A percentile compares a stretch with the other conserved stretches of the same genome.
phyloP scores from a whole-genome alignment of 176 grass and related monocot species.

The Ananas comosus region DNA sequence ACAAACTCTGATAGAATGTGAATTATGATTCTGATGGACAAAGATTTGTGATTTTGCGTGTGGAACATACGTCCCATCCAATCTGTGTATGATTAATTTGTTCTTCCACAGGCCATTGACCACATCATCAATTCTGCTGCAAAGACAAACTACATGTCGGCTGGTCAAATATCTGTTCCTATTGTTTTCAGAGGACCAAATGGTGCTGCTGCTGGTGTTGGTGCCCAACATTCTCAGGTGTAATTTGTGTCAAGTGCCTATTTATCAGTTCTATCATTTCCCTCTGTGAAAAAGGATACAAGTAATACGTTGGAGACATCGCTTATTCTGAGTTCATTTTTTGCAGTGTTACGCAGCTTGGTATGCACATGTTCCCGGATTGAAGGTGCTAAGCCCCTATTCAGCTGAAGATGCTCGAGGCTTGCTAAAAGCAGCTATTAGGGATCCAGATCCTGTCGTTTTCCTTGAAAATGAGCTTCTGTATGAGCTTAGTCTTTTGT shows the following conservation, averaged over 20 bases:
- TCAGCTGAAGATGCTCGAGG: slow-evolving; percentile 90
- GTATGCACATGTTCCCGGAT: slow-evolving; percentile 88
- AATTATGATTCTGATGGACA: too few species aligned
- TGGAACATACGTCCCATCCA: neutral
- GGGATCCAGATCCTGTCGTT: slow-evolving; percentile 90
- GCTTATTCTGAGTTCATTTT: neutral
- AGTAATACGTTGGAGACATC: neutral
- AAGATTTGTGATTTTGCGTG: too few species aligned
- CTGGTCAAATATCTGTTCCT: slow-evolving; percentile 69
- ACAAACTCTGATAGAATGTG: too few species aligned
- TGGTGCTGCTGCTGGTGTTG: slow-evolving; percentile 93
- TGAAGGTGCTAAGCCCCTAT: slow-evolving; percentile 84
- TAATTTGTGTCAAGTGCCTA: too few species aligned
- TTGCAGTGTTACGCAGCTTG: slow-evolving; percentile 94
- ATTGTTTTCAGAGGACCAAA: slow-evolving; percentile 97
- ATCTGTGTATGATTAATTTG: neutral
- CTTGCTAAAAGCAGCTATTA: slow-evolving; percentile 95
- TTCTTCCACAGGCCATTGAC: slow-evolving; percentile 82
- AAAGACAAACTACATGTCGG: slow-evolving; percentile 99
- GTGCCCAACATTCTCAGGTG: slow-evolving; percentile 96
- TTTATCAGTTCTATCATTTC: too few species aligned
- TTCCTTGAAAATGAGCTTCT: slow-evolving; percentile 95
- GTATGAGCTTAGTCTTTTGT: slow-evolving; percentile 29
- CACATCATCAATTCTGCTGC: slow-evolving; percentile 98
- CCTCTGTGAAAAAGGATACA: neutral